These are phyloP conservation scores for Geotrichum cucujoidarum DNA, from an alignment of 1,139 yeast genomes.

Conservation along the genomic window DNA sequence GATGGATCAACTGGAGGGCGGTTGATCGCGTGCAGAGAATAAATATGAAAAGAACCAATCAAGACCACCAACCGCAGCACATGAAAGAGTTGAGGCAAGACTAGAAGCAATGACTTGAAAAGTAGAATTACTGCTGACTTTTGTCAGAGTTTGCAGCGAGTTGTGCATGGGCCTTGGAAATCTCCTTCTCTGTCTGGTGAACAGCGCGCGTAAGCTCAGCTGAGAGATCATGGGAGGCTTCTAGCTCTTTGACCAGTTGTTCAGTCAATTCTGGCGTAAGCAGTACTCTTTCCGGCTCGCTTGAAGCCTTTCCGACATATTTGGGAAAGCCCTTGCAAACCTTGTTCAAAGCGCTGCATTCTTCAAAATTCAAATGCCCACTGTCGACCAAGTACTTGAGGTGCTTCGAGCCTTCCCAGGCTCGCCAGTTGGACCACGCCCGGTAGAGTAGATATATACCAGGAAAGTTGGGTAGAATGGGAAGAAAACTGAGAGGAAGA, in stretches of 20 bases:
- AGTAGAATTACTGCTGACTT: too few relatives aligned
- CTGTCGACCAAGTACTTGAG: constrained; percentile 47
- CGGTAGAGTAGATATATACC: constrained; percentile 82
- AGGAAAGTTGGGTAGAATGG: constrained; percentile 86
- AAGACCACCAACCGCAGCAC: too few relatives aligned
- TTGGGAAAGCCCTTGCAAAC: constrained; percentile 18
- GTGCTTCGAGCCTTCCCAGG: constrained; percentile 70
- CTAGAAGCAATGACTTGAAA: too few relatives aligned
- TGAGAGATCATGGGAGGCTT: constrained; percentile 27
- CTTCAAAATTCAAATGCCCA: constrained; percentile 26
- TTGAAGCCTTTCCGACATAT: neutral
- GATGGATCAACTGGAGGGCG: too few relatives aligned
- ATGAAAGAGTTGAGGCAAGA: too few relatives aligned
- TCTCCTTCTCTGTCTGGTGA: constrained; percentile 25
- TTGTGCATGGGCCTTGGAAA: too few relatives aligned
- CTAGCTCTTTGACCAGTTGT: constrained; percentile 24
- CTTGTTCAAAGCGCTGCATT: constrained; percentile 22
- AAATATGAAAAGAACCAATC: too few relatives aligned
- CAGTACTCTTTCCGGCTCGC: neutral
- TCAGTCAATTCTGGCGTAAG: constrained; percentile 26
- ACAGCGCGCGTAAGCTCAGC: constrained; percentile 30
- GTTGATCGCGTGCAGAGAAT: too few relatives aligned
- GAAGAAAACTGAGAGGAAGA: constrained; percentile 73
- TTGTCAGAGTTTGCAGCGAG: too few relatives aligned
- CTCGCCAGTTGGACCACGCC: constrained; percentile 78